Conservation (phyloP, 176 grass and related monocot species). For the Carex parvula region DNA sequence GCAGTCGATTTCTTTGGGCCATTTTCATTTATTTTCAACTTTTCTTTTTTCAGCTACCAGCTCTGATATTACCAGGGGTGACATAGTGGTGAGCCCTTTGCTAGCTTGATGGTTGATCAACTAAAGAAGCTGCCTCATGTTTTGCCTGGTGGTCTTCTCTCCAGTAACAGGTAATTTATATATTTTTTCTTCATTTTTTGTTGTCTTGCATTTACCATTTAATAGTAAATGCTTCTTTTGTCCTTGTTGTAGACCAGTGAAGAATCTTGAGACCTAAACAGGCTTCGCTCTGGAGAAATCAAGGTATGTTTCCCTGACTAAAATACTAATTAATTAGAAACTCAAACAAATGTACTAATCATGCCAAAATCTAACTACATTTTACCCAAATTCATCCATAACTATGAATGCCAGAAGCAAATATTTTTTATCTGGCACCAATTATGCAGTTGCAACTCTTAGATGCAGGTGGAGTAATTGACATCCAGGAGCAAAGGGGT, state of each 20-base stretch:
- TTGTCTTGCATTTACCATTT: constrained; percentile 16
- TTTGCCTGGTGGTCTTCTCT: constrained; percentile 79
- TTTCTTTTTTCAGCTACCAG: constrained; percentile 55
- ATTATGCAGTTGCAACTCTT: too few relatives aligned
- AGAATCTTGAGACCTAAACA: constrained; percentile 61
- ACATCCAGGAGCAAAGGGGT: too few relatives aligned
- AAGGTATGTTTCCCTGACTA: too few relatives aligned
- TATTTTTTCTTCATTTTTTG: constrained; percentile 17
- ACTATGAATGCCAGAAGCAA: too few relatives aligned
- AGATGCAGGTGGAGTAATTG: too few relatives aligned
- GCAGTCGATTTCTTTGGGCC: neutral
- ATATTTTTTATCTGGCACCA: too few relatives aligned
- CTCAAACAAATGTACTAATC: too few relatives aligned
- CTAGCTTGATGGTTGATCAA: constrained; percentile 95
- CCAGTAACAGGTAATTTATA: constrained; percentile 61
- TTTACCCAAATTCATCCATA: too few relatives aligned
- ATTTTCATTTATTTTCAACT: neutral
- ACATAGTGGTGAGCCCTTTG: constrained; percentile 93
- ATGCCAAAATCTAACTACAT: too few relatives aligned
- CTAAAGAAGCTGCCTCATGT: constrained; percentile 81
- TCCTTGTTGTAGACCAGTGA: constrained; percentile 42
- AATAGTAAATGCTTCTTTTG: constrained; percentile 10
- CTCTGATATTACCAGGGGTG: constrained; percentile 80
- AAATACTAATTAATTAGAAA: too few relatives aligned
- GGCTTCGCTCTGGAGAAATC: constrained; percentile 60